Evolutionary conservation across 805 yeast genomes (phyloP).

Genomic region (Saturnispora galanensis): DNA sequence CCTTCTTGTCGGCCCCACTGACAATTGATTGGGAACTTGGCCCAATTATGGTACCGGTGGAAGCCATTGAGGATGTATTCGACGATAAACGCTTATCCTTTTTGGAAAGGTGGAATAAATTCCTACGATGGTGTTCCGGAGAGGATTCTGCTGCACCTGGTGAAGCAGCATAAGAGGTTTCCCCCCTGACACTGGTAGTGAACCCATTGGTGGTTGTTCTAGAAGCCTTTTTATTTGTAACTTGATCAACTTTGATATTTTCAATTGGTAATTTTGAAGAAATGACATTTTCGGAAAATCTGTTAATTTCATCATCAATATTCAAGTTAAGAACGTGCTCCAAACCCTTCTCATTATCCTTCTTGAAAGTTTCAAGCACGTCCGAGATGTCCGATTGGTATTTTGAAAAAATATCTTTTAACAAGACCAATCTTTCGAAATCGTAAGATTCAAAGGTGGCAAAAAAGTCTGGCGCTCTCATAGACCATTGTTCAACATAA

Average conservation of each 20-base stretch:
- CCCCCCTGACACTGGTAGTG: conserved; percentile 8
- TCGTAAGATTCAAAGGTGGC: conserved; percentile 69
- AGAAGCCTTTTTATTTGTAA: conserved; percentile 7
- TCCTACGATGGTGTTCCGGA: conserved; percentile 7
- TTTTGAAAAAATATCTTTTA: conserved; percentile 58
- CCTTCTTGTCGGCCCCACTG: conserved; percentile 14
- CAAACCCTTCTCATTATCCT: conserved; percentile 52
- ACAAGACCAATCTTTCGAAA: conserved; percentile 44
- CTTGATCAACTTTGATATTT: conserved; percentile 12
- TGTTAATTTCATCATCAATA: conserved; percentile 48
- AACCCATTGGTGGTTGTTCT: conserved; percentile 13
- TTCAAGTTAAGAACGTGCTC: conserved; percentile 56
- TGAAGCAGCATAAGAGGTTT: neutral
- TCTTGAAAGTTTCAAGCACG: conserved; percentile 34
- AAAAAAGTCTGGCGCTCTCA: conserved; percentile 67
- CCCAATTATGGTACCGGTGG: conserved; percentile 8
- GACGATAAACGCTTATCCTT: conserved; percentile 12
- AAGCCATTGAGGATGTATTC: conserved; percentile 7
- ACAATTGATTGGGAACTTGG: conserved; percentile 4
- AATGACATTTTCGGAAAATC: conserved; percentile 37
- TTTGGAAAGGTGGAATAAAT: conserved; percentile 10
- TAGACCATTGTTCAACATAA: conserved; percentile 59
- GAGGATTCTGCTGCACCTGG: neutral
- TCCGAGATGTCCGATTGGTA: conserved; percentile 55
- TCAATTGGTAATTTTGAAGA: conserved; percentile 22